Conservation (phyloP, 2,329 filamentous ascomycete genomes). For the Phaeophleospora eucalypticola region DNA sequence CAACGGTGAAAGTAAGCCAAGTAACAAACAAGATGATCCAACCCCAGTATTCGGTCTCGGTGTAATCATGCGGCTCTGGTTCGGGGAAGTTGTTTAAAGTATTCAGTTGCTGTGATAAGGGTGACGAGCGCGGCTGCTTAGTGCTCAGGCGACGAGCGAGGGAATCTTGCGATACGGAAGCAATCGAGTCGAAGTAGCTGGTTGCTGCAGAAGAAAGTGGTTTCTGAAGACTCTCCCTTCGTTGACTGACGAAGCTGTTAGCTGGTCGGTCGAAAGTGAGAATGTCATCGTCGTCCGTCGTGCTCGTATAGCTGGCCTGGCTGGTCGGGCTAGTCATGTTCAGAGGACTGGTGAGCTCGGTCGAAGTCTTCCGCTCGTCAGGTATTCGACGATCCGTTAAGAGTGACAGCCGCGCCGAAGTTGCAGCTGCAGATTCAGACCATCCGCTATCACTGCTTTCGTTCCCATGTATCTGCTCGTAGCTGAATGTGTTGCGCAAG, state of each 20-base stretch:
- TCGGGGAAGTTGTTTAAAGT: constrained; percentile 16
- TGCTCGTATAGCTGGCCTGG: constrained; percentile 59
- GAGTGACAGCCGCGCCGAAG: constrained; percentile 26
- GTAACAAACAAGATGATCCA: constrained; percentile 89
- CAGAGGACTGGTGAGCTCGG: constrained; percentile 26
- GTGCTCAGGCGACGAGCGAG: constrained; percentile 17
- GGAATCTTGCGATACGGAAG: constrained; percentile 13
- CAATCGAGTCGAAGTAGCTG: constrained; percentile 28
- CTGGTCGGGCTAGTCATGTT: constrained; percentile 44
- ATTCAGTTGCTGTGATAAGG: constrained; percentile 25
- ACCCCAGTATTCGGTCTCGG: constrained; percentile 96
- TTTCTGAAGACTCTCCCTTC: constrained; percentile 13
- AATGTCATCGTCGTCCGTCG: constrained; percentile 79
- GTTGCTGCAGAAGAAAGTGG: constrained; percentile 22
- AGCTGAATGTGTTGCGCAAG: constrained; percentile 33
- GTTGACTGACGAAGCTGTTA: constrained; percentile 14
- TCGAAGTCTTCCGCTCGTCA: constrained; percentile 11
- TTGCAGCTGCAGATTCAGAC: constrained; percentile 30
- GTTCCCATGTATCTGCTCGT: constrained; percentile 34
- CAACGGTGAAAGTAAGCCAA: constrained; percentile 92
- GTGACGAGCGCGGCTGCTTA: constrained; percentile 21
- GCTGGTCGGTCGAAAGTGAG: constrained; percentile 55
- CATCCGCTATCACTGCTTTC: constrained; percentile 27
- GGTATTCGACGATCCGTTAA: constrained; percentile 24
- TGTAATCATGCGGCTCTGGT: constrained; percentile 75